Conservation (phyloP, 2,329 filamentous ascomycete genomes). For the Acephala macrosclerotiorum region DNA sequence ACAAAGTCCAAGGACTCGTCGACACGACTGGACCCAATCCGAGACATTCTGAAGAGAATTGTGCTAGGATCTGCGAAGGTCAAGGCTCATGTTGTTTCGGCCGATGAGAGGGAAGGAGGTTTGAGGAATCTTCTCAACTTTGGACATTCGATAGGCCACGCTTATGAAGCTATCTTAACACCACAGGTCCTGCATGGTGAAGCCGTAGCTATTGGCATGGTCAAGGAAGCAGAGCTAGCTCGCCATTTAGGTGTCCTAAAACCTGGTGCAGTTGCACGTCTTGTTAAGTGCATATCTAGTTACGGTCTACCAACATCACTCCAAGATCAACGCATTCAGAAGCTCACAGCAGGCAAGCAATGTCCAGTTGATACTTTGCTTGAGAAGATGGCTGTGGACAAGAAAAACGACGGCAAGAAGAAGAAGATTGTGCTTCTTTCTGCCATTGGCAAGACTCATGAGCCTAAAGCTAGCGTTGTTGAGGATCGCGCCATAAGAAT, state of each 20-base stretch:
- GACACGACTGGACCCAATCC: conserved; percentile 73
- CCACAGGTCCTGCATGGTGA: conserved; percentile 96
- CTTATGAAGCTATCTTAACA: conserved; percentile 92
- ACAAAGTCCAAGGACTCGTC: conserved; percentile 59
- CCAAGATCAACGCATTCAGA: conserved; percentile 81
- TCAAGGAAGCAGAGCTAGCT: conserved; percentile 94
- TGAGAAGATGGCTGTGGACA: conserved; percentile 95
- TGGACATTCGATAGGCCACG: conserved; percentile 97
- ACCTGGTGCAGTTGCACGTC: conserved; percentile 85
- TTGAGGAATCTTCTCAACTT: conserved; percentile 96
- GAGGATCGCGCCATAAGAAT: conserved; percentile 84
- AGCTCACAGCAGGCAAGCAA: conserved; percentile 82
- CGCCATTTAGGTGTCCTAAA: conserved; percentile 86
- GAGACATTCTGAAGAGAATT: conserved; percentile 71
- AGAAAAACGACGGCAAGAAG: conserved; percentile 95
- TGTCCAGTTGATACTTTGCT: conserved; percentile 88
- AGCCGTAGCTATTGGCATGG: conserved; percentile 96
- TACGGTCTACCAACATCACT: conserved; percentile 90
- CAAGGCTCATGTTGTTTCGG: conserved; percentile 93
- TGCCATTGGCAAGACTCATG: conserved; percentile 86
- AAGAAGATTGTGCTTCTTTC: conserved; percentile 96
- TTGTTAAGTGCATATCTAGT: conserved; percentile 93
- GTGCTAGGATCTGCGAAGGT: conserved; percentile 91
- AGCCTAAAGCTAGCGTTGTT: conserved; percentile 89
- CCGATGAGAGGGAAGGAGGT: conserved; percentile 93